Evolutionary conservation across 2,329 filamentous ascomycete species (phyloP), one percentile per base, ranked within the genome.

Genomic region (Fusarium sp.): DNA sequence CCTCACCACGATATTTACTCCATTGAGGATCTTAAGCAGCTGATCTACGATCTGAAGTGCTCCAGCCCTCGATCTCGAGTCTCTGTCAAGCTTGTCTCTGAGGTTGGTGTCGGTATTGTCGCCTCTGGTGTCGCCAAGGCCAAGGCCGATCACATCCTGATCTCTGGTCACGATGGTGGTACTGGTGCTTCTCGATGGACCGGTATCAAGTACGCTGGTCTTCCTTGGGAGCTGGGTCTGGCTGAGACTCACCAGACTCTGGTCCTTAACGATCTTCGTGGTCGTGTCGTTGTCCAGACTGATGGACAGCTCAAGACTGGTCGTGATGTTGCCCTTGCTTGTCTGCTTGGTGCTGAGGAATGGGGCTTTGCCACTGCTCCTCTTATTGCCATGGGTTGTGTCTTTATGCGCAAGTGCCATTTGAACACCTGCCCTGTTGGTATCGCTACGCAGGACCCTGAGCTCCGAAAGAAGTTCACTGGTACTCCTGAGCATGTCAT

Each of bases 1-100:
- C 95, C 95, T 44, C 95, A 98, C 80, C 95, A 98, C 87, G 95
- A 98, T 78, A 98, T 98, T 74, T 98, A 98, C 87, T 97, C 94
- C 54, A 98, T 98, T 73, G 95, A 98, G 82, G 95, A 98, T 86
- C 82, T 98, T 65, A 98, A 98, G 86, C 95, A 98, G 81, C 86
- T 98, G 75, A 98, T 98, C 76, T 98, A 98, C 82, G 95, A 98
- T 82, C 86, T 98, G 59, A 98, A 98, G 85, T 98, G 95, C 84
- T 94, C 95, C 25, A 97, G 96, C 82, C 95, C 95, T 63, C 91
- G 95, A 71, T 90, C 95, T 59, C 90, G 95, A 76, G 91, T 98
- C 25, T 98, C 95, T 9, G 95, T 98, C 79, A 98, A 98, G 87
- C 92, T 98, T 45, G 95, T 98, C 18, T 98, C 95, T 9, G 95